A percentile compares a stretch with the other conserved stretches of the same genome.
These are phyloP conservation scores for Plenodomus lindquistii DNA, from an alignment of 2,329 filamentous ascomycete species.

Conservation along the genomic window DNA sequence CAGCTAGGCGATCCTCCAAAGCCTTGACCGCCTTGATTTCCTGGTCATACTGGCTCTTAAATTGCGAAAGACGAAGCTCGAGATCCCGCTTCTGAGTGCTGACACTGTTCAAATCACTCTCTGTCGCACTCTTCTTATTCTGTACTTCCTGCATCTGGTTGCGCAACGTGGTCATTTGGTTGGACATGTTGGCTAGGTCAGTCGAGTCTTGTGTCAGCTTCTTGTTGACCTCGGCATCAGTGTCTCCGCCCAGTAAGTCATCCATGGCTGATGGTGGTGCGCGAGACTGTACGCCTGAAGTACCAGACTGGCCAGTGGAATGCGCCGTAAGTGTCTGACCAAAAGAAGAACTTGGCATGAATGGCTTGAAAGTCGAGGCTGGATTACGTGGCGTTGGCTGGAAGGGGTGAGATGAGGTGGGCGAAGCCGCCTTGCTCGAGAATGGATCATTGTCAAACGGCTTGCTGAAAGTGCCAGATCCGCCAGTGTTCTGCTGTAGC, in stretches of 20 bases:
- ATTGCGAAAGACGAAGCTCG: slow-evolving; percentile 82
- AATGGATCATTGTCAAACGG: slow-evolving; percentile 66
- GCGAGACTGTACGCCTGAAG: slow-evolving; percentile 48
- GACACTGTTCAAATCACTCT: slow-evolving; percentile 80
- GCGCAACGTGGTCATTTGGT: slow-evolving; percentile 87
- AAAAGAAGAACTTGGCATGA: slow-evolving; percentile 89
- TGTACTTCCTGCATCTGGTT: slow-evolving; percentile 95
- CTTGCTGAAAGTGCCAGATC: slow-evolving; percentile 57
- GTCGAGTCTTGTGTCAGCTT: slow-evolving; percentile 87
- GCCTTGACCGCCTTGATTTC: slow-evolving; percentile 85
- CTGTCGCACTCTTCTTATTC: slow-evolving; percentile 74
- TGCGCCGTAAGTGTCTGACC: slow-evolving; percentile 80
- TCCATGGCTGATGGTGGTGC: slow-evolving; percentile 63
- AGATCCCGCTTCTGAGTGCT: slow-evolving; percentile 90
- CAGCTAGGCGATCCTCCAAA: slow-evolving; percentile 79
- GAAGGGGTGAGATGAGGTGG: slow-evolving; percentile 59
- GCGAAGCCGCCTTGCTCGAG: slow-evolving; percentile 54
- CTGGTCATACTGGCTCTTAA: slow-evolving; percentile 87
- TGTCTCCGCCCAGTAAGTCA: slow-evolving; percentile 81
- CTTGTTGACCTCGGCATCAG: slow-evolving; percentile 84
- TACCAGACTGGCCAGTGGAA: slow-evolving; percentile 66
- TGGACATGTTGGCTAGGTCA: slow-evolving; percentile 93
- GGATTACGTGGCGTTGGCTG: slow-evolving; percentile 49
- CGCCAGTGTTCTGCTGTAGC: slow-evolving; percentile 73
- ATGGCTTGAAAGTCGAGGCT: slow-evolving; percentile 76